phyloP scores from a whole-genome alignment of 352 stramenopile genomes.

The Globisporangium mamillatum region DNA sequence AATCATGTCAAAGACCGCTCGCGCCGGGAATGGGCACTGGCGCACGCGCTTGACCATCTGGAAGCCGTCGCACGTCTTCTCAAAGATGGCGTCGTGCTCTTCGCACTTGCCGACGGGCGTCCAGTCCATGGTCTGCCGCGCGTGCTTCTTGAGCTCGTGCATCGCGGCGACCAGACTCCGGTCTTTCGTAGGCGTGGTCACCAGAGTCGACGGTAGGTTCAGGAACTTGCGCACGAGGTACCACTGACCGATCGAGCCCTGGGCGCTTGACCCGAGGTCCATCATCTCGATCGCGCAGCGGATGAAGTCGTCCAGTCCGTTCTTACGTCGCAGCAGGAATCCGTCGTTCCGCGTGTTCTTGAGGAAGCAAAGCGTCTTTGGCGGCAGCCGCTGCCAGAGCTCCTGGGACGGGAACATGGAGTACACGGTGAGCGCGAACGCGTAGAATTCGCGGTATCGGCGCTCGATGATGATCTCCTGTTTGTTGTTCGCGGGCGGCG shows the following conservation, averaged over 20 bases:
- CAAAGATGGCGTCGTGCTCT: slow-evolving; percentile 49
- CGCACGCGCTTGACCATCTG: slow-evolving; percentile 64
- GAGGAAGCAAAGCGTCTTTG: slow-evolving; percentile 65
- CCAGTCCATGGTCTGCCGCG: slow-evolving; percentile 38
- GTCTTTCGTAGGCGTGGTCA: slow-evolving; percentile 45
- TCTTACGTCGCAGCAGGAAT: slow-evolving; percentile 63
- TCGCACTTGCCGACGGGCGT: slow-evolving; percentile 25
- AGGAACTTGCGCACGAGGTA: slow-evolving; percentile 69
- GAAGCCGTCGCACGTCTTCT: slow-evolving; percentile 58
- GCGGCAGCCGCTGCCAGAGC: slow-evolving; percentile 53
- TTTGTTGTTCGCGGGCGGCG: neutral
- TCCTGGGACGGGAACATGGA: slow-evolving; percentile 61
- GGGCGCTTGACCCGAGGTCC: slow-evolving; percentile 35
- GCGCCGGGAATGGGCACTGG: slow-evolving; percentile 58
- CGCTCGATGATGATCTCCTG: slow-evolving; percentile 55
- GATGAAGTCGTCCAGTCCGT: slow-evolving; percentile 67
- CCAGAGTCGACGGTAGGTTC: slow-evolving; percentile 37
- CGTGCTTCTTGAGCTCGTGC: slow-evolving; percentile 52
- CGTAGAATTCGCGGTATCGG: slow-evolving; percentile 77
- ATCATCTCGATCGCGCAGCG: slow-evolving; percentile 57
- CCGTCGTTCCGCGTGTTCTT: slow-evolving; percentile 35
- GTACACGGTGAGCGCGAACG: slow-evolving; percentile 56
- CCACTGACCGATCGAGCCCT: slow-evolving; percentile 60
- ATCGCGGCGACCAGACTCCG: slow-evolving; percentile 45
- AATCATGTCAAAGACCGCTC: slow-evolving; percentile 71